Percentiles rank a stretch among this genome's conserved stretches.
phyloP scores from a whole-genome alignment of 257 asterid genomes.

The Coffea eugenioides region DNA sequence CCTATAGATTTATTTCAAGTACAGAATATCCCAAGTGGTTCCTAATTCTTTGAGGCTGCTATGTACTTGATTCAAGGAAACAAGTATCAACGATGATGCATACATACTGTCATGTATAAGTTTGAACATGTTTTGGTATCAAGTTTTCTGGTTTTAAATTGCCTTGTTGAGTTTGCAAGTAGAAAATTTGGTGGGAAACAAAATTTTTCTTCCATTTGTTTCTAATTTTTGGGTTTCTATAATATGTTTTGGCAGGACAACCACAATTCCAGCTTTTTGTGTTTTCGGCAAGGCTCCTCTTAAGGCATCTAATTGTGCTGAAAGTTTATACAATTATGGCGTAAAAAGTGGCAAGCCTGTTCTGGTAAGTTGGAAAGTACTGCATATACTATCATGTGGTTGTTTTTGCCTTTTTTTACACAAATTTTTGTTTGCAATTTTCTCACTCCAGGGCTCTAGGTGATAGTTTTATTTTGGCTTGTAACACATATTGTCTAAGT shows the following conservation, averaged over 20 bases:
- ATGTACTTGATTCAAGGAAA: not conserved
- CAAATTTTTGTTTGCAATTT: not conserved
- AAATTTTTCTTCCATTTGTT: not conserved
- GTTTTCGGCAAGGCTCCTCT: slow-evolving; percentile 77
- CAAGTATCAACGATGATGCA: not conserved
- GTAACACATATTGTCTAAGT: not conserved
- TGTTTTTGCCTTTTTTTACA: not conserved
- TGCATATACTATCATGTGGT: not conserved
- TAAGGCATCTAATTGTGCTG: slow-evolving; percentile 49
- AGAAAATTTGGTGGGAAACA: not conserved
- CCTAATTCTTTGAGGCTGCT: too few relatives aligned
- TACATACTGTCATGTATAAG: not conserved
- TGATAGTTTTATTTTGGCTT: not conserved
- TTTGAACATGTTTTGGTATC: not conserved
- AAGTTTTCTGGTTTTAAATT: not conserved
- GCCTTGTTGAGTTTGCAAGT: not conserved
- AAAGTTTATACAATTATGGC: slow-evolving; percentile 37
- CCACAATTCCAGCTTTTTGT: slow-evolving; percentile 76
- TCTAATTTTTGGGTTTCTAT: not conserved
- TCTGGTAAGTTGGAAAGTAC: slow-evolving; percentile 48
- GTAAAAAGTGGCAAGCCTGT: slow-evolving; percentile 53
- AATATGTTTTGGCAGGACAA: slow-evolving; percentile 53
- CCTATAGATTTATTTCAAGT: too few relatives aligned
- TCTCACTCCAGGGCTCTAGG: not conserved
- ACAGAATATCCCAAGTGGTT: too few relatives aligned